phyloP scores from a whole-genome alignment of 1,284 basidiomycete genomes.

The Hemileia vastatrix region DNA sequence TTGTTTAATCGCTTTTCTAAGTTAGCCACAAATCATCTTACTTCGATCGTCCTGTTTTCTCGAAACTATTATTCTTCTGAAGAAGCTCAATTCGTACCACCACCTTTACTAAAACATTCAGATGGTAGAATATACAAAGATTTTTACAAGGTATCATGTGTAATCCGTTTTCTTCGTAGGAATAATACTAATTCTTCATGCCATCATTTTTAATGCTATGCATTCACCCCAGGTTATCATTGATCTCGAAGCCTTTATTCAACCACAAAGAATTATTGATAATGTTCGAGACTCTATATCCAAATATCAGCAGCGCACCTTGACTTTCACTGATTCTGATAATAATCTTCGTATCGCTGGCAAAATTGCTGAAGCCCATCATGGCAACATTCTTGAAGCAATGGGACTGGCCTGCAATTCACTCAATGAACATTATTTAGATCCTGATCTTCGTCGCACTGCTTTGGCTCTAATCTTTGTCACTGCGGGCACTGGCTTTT shows the following conservation, averaged over 20 bases:
- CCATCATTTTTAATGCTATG: background rate
- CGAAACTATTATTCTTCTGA: conserved; percentile 80
- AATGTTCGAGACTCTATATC: conserved; percentile 52
- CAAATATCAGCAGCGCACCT: conserved; percentile 21
- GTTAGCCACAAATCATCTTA: conserved; percentile 77
- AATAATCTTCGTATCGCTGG: conserved; percentile 63
- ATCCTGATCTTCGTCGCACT: conserved; percentile 86
- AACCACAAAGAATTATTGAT: conserved; percentile 78
- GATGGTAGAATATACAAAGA: conserved; percentile 81
- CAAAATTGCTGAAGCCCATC: conserved; percentile 72
- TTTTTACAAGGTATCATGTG: conserved; percentile 52
- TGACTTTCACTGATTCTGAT: conserved; percentile 20
- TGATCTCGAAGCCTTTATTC: conserved; percentile 74
- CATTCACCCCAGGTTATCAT: conserved; percentile 69
- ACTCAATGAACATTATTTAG: conserved; percentile 88
- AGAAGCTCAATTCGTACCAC: conserved; percentile 58
- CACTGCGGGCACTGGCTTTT: conserved; percentile 90
- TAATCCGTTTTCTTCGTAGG: background rate
- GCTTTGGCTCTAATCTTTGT: conserved; percentile 75
- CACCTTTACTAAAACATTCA: conserved; percentile 61
- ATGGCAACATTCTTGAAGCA: conserved; percentile 88
- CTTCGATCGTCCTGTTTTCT: conserved; percentile 88
- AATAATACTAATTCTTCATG: background rate
- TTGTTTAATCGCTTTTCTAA: conserved; percentile 73
- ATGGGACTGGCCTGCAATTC: conserved; percentile 88